Evolutionary conservation across 2,329 filamentous ascomycete species (phyloP).

Genomic region (Fusarium marasasianum): DNA sequence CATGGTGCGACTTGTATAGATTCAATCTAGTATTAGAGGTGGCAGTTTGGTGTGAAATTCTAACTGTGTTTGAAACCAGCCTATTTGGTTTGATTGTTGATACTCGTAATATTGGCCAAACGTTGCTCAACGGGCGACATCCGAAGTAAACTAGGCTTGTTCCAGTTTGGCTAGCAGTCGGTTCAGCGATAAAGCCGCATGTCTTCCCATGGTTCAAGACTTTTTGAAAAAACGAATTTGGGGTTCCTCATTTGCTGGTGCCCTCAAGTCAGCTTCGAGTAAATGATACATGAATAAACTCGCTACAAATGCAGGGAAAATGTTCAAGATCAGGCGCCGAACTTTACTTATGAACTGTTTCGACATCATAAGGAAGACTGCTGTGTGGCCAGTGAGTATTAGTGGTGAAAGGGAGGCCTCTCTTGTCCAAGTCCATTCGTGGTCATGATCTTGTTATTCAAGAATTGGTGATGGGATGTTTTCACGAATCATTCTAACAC

Average conservation of each 20-base stretch:
- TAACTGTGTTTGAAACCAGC: conserved; percentile 35
- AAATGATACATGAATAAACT: neutral
- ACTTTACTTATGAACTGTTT: neutral
- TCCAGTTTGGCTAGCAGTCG: neutral
- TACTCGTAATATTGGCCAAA: neutral
- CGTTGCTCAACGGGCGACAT: neutral
- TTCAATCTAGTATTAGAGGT: conserved; percentile 45
- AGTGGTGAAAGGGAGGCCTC: neutral
- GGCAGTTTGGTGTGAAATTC: conserved; percentile 43
- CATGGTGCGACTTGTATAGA: conserved; percentile 45
- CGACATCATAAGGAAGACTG: neutral
- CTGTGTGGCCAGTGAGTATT: neutral
- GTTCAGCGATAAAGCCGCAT: neutral
- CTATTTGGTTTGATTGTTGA: neutral
- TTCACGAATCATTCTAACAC: neutral
- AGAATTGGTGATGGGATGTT: neutral
- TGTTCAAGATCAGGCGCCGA: neutral
- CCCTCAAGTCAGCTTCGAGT: neutral
- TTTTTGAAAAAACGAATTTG: neutral
- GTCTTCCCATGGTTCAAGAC: neutral
- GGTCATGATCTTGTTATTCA: neutral
- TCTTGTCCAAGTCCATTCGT: neutral
- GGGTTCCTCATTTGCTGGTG: neutral
- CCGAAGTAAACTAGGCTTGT: neutral
- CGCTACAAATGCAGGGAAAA: neutral